Base-by-base conservation (phyloP, 768 basidiomycete species). In the Leccinum fibrillosum region DNA sequence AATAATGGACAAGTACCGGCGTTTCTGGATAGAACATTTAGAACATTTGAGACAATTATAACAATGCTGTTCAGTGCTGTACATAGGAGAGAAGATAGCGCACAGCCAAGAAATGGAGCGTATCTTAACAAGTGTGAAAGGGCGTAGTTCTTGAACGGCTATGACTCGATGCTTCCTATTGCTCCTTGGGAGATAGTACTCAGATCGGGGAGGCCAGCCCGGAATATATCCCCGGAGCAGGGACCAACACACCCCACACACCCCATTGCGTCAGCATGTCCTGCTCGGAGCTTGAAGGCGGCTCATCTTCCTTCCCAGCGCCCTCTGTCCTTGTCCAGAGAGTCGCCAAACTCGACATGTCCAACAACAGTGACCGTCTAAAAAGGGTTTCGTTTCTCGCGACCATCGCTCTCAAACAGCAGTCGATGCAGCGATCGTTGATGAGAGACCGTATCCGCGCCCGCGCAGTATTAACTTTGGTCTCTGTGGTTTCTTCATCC, bases 201-300 rank as follows among this genome's bases (percentile, higher is more conserved):
- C 45, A 25, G 23, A 25, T 26, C 2, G 26, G 5, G n/a, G 42
- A 23, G 8, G 12, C 28, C 11, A 57, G 49, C 19, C 19, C 39
- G 39, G 39, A 3, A 17, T 61, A 54, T 1, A 5, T 21, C 9
- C 58, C 59, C 17, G 37, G 28, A 17, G 35, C 5, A 5, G 55
- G 55, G 2, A 47, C 7, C 66, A 66, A 70, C 13, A 69, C 66
- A 15, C 57, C 66, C 66, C 69, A 70, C 13, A 69, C 66, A 15
- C 59, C 66, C 44, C 39, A 15, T 39, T 25, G 59, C 25, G 69
- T 68, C 60, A 69, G 45, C 19, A 61, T 26, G 47, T 69, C 68
- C 45, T 39, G 55, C 53, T 59, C 60, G 19, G n/a, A 26, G 17
- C 19, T 19, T 44, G 28, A 23, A 9, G 9, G 23, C 11, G 28